Evolutionary conservation across 2,329 filamentous ascomycete genomes (phyloP).

Genomic region (Chaetomium strumarium): DNA sequence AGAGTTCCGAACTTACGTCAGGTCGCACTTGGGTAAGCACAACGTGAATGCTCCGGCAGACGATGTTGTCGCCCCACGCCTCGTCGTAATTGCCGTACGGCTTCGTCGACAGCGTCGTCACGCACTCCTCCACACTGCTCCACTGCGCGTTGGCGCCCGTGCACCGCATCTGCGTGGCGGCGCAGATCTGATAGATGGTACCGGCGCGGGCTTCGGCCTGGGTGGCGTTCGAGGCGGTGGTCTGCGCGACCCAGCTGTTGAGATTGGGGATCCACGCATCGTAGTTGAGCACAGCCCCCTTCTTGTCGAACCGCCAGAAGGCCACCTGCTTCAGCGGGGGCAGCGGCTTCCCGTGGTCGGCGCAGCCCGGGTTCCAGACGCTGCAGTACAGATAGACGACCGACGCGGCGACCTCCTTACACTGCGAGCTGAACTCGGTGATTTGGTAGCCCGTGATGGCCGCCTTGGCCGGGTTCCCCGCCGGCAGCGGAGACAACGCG

Average conservation of each 20-base stretch:
- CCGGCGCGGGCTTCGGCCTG: constrained; percentile 26
- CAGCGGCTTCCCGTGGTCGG: constrained; percentile 29
- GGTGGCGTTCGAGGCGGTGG: constrained; percentile 26
- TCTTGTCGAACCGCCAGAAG: constrained; percentile 42
- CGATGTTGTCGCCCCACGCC: constrained; percentile 39
- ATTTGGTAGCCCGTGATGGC: constrained; percentile 32
- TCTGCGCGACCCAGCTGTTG: constrained; percentile 32
- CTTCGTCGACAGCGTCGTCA: constrained; percentile 29
- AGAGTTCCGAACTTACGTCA: constrained; percentile 23
- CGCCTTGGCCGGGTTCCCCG: constrained; percentile 25
- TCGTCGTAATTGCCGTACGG: constrained; percentile 37
- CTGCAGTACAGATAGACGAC: constrained; percentile 34
- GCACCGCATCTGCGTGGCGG: constrained; percentile 31
- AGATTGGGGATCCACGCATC: constrained; percentile 41
- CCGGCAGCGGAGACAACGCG: constrained; percentile 33
- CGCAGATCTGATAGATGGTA: constrained; percentile 31
- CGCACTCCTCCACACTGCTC: constrained; percentile 30
- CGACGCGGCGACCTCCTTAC: constrained; percentile 32
- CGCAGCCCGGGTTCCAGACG: constrained; percentile 28
- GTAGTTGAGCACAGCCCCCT: constrained; percentile 37
- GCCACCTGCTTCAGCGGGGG: constrained; percentile 35
- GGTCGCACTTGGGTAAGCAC: constrained; percentile 30
- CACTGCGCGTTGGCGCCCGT: constrained; percentile 34
- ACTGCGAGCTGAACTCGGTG: constrained; percentile 31
- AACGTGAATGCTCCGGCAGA: constrained; percentile 37